These are phyloP conservation scores for Suillus paluster DNA, from an alignment of 768 basidiomycete species.

Conservation along the genomic window DNA sequence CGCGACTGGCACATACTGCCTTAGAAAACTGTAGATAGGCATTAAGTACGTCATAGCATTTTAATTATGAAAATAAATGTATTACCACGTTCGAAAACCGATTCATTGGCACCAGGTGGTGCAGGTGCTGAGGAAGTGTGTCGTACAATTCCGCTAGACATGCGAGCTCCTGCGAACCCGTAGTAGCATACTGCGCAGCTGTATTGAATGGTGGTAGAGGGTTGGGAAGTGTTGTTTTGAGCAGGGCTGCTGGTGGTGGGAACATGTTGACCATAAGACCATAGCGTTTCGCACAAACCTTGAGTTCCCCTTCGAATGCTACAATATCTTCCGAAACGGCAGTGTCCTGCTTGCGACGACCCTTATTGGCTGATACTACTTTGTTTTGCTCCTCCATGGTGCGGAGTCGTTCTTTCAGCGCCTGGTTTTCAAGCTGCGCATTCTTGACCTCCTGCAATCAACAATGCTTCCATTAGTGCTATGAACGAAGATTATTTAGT, in stretches of 20 bases:
- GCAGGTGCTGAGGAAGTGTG: constrained; percentile 2
- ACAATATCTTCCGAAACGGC: no score
- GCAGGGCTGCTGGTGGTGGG: not conserved
- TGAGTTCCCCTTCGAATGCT: no score
- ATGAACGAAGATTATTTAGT: not conserved
- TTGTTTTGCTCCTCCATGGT: no score
- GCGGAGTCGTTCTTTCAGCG: no score
- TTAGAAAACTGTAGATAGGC: constrained; percentile 5
- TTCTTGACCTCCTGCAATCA: no score
- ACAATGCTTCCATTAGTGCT: no score
- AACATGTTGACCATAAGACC: constrained; percentile 5
- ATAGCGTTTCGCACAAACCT: not conserved
- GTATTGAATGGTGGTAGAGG: not conserved
- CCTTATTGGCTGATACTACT: no score
- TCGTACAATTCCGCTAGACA: not conserved
- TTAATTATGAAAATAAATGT: not conserved
- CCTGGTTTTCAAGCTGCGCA: no score
- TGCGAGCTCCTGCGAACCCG: not conserved
- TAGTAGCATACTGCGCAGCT: constrained; percentile 2
- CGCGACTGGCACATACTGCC: not conserved
- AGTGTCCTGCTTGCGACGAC: no score
- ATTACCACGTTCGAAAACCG: not conserved
- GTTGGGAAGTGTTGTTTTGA: not conserved
- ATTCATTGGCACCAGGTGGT: not conserved
- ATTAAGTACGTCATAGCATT: not conserved